Conservation (phyloP, 2,329 filamentous ascomycete genomes). For the Zymoseptoria brevis region DNA sequence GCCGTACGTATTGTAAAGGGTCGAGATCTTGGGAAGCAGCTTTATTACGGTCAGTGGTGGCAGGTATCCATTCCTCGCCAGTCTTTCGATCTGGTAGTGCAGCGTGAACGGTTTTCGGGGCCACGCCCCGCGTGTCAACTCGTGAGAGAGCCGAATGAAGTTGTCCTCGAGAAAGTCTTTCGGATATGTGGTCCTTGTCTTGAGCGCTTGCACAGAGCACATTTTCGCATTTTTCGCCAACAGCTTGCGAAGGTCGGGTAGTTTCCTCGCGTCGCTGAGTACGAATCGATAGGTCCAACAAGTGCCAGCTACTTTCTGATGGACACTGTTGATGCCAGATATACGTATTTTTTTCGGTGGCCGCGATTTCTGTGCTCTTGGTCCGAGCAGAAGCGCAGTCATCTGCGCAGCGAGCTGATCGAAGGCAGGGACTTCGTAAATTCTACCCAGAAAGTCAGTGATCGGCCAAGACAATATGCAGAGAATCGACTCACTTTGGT, state of each 20-base stretch:
- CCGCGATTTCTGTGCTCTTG: constrained; percentile 3
- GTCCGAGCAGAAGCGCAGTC: constrained; percentile 9
- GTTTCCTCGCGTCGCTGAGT: constrained; percentile 10
- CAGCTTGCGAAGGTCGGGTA: constrained; percentile 19
- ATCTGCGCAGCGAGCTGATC: constrained; percentile 1
- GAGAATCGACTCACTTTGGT: constrained; percentile 24
- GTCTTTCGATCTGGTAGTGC: constrained; percentile 54
- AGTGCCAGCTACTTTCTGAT: constrained; percentile 35
- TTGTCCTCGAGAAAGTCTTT: constrained; percentile 6
- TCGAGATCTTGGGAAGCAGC: constrained; percentile 41
- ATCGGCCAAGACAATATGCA: not conserved
- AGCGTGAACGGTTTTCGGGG: constrained; percentile 44
- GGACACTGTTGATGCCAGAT: constrained; percentile 29
- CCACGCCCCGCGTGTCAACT: constrained; percentile 25
- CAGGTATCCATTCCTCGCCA: constrained; percentile 57
- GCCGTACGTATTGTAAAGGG: constrained; percentile 23
- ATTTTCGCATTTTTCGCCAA: constrained; percentile 24
- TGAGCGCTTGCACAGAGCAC: constrained; percentile 25
- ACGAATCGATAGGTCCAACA: constrained; percentile 45
- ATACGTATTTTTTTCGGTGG: constrained; percentile 26
- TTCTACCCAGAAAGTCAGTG: not conserved
- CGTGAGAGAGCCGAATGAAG: constrained; percentile 28
- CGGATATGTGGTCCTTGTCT: constrained; percentile 13
- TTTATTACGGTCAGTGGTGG: constrained; percentile 45
- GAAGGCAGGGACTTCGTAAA: constrained; percentile 25